phyloP scores from a whole-genome alignment of 2,329 filamentous ascomycete genomes.

The Phialophora verrucosa region DNA sequence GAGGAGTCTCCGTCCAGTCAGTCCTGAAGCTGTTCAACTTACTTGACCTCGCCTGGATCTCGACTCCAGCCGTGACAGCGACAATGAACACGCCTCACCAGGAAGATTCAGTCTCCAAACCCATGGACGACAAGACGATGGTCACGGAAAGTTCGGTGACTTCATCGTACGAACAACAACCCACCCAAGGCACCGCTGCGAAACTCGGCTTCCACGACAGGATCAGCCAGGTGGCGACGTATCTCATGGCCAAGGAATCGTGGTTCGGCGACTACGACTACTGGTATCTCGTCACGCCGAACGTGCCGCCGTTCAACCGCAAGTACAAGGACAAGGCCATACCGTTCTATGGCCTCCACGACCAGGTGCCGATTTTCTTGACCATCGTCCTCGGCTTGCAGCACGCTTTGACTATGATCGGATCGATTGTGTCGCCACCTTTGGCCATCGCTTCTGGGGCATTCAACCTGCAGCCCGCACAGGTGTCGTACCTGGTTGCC shows the following conservation, averaged over 20 bases:
- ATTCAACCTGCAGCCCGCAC: constrained; percentile 65
- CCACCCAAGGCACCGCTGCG: constrained; percentile 9
- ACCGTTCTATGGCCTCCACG: constrained; percentile 84
- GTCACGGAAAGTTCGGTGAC: constrained; percentile 16
- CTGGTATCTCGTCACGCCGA: constrained; percentile 60
- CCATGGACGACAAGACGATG: constrained; percentile 24
- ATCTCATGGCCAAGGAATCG: constrained; percentile 47
- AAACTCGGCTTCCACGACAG: constrained; percentile 23
- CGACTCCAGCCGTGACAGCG: no score
- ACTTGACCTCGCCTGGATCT: no score
- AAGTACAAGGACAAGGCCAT: constrained; percentile 57
- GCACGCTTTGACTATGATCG: constrained; percentile 78
- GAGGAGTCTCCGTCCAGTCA: no score
- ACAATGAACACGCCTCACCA: constrained; percentile 3
- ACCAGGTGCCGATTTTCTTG: constrained; percentile 75
- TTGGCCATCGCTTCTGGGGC: constrained; percentile 69
- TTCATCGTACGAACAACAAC: constrained; percentile 4
- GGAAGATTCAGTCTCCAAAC: background rate
- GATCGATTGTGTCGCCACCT: constrained; percentile 77
- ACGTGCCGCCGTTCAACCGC: constrained; percentile 59
- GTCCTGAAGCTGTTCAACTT: no score
- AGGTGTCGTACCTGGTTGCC: constrained; percentile 79
- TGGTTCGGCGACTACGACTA: constrained; percentile 62
- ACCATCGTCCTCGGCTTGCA: constrained; percentile 78
- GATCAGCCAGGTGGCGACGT: constrained; percentile 32